phyloP scores from a whole-genome alignment of 108 stramenopile genomes.

The Seminavis robusta region DNA sequence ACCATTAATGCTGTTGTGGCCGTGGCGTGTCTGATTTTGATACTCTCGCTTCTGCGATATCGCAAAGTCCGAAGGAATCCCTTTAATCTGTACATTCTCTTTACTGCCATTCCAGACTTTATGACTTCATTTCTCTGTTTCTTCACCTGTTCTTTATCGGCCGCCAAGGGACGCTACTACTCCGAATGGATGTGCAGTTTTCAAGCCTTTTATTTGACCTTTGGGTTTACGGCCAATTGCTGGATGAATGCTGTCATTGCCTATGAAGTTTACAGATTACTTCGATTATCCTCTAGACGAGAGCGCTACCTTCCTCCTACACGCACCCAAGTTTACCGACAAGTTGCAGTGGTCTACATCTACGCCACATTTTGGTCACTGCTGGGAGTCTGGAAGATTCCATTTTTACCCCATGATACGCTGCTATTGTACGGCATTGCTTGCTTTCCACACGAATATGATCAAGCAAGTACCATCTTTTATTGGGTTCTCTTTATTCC shows the following conservation, averaged over 20 bases:
- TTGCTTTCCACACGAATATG: too few relatives aligned
- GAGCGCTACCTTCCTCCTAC: constrained; percentile 13
- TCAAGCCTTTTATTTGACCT: constrained; percentile 20
- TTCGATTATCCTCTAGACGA: constrained; percentile 5
- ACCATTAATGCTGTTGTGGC: too few relatives aligned
- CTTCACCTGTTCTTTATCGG: constrained; percentile 12
- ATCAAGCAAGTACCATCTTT: too few relatives aligned
- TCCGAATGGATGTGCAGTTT: constrained; percentile 18
- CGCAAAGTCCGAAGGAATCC: constrained; percentile 8
- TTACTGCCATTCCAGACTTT: constrained; percentile 32
- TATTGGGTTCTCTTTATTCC: too few relatives aligned
- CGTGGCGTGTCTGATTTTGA: too few relatives aligned
- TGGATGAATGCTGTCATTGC: constrained; percentile 33
- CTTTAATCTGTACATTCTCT: constrained; percentile 24
- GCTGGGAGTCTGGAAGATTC: constrained; percentile 6
- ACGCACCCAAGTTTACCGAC: constrained; percentile 2
- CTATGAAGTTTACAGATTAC: constrained; percentile 8
- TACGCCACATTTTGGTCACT: constrained; percentile 4
- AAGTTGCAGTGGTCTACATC: constrained; percentile 3
- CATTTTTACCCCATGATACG: constrained; percentile 5
- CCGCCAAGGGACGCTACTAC: constrained; percentile 3
- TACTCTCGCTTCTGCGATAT: too few relatives aligned
- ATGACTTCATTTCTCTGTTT: constrained; percentile 8
- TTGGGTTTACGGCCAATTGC: constrained; percentile 11
- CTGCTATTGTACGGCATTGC: not conserved